Percentiles rank a stretch among this genome's conserved stretches.
Conservation (phyloP, 2,329 filamentous ascomycete species). For the Calonectria henricotiae region DNA sequence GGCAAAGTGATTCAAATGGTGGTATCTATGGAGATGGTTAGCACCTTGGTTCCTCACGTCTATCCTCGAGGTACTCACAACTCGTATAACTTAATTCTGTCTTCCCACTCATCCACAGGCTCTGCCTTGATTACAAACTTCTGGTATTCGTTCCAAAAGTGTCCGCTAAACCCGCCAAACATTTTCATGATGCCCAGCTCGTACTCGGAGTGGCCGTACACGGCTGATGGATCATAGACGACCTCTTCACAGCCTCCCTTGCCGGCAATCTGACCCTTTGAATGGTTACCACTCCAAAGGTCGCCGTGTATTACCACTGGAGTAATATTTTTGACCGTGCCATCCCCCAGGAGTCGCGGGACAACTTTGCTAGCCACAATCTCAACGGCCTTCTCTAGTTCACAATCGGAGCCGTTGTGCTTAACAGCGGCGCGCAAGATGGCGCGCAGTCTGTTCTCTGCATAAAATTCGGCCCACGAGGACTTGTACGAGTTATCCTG, state of each 20-base stretch:
- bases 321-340: constrained; percentile 75
- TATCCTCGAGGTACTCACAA: constrained; percentile 69
- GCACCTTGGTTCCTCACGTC: background rate
- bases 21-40: constrained; percentile 73
- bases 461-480: constrained; percentile 91
- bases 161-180: constrained; percentile 88
- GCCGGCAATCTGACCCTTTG: constrained; percentile 75
- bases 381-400: constrained; percentile 77
- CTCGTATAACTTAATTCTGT: constrained; percentile 86
- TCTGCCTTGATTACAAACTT: constrained; percentile 83
- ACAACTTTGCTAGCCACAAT: constrained; percentile 77
- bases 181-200: constrained; percentile 96
- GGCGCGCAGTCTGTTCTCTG: constrained; percentile 79
- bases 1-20: constrained; percentile 90
- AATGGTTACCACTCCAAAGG: constrained; percentile 92
- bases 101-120: constrained; percentile 87
- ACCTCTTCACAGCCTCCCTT: constrained; percentile 77
- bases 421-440: constrained; percentile 74
- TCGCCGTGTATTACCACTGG: constrained; percentile 93
- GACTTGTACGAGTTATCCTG: constrained; percentile 84
- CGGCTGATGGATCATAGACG: constrained; percentile 85
- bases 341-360: constrained; percentile 81
- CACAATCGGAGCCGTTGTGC: constrained; percentile 76
- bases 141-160: constrained; percentile 86
- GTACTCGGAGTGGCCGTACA: constrained; percentile 91